Evolutionary conservation across 176 grass and related monocot genomes (phyloP), one percentile per base, ranked within the genome.

Genomic region (Neostapfia colusana): DNA sequence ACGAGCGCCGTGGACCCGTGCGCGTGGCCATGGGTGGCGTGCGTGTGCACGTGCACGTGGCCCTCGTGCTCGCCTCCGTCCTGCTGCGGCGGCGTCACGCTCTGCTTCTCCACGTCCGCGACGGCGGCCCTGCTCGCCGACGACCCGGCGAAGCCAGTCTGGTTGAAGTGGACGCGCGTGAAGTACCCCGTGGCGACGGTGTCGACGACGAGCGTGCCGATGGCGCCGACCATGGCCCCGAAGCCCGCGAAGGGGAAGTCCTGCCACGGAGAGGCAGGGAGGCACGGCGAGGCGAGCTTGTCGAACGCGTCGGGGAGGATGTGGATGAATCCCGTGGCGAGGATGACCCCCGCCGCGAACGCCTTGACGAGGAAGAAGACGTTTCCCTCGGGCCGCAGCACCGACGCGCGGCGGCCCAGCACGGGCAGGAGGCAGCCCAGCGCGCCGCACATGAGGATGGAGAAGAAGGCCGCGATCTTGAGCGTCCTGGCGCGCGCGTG

Each of bases 171-270:
- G 1, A 56, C 13, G 26, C 90, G 69, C 4, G 75, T 80, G 64
- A 87, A 93, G 77, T 93, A 93, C 0, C 90, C 84, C 10, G 86
- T 89, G 34, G 90, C 87, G 20, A 93, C 1, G 17, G 87, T 90
- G 38, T 93, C 90, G 45, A 93, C 73, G 45, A 82, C 67, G 77
- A 93, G 76, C 63, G 90, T 90, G 16, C 72, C 87, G 31, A 93
- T 78, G 54, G 87, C 90, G 60, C 71, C 87, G 27, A 89, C 71
- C 90, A 93, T 93, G 66, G 90, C 90, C 0, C 71, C 84, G 42
- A 92, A 55, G 0, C 90, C 86, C 0, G 86, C 90, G 79, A 92
- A 92, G 0, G 90, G 90, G 21, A 92, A 92, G 5, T 24, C 1
- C 64, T 58, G 3, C 90, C 90, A 92, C 1, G 83, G 79, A 23